Evolutionary conservation across 768 basidiomycete genomes (phyloP).

Genomic region (Tulasnella sp.): DNA sequence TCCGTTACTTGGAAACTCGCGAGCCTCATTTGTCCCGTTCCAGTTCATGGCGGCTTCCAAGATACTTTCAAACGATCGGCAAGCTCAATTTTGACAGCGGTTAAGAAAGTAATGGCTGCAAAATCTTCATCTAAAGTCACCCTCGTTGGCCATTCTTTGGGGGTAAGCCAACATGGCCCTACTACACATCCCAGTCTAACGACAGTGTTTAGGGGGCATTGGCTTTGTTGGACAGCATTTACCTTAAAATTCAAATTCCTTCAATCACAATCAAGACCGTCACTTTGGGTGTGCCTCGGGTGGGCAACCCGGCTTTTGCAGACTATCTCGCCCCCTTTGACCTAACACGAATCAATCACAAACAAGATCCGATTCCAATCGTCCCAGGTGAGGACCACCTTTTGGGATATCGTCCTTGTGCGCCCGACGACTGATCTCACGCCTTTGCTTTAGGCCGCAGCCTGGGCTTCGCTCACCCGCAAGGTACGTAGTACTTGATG

Average conservation of each 20-base stretch:
- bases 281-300: constrained; percentile 23
- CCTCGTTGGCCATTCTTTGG: constrained; percentile 27
- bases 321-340: constrained; percentile 43
- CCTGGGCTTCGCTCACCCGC: constrained; percentile 20
- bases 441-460: background rate
- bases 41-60: constrained; percentile 23
- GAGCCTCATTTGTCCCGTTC: background rate
- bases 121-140: constrained; percentile 19
- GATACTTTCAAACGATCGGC: constrained; percentile 18
- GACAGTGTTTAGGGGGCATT: constrained; percentile 13
- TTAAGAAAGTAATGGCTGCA: constrained; percentile 21
- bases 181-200: background rate
- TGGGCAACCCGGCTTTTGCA: constrained; percentile 47
- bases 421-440: constrained; percentile 31
- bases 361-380: constrained; percentile 34
- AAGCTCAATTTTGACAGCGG: constrained; percentile 6
- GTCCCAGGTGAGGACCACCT: constrained; percentile 30
- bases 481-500: constrained; percentile 23
- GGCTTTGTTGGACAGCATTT: constrained; percentile 19
- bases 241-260: constrained; percentile 27
- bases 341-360: constrained; percentile 29
- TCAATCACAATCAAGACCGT: constrained; percentile 24
- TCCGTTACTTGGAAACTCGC: background rate
- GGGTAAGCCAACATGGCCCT: constrained; percentile 1
- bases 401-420: background rate